These are phyloP conservation scores for Tylopilus subfusipes DNA, from an alignment of 768 basidiomycete species.

Conservation along the genomic window DNA sequence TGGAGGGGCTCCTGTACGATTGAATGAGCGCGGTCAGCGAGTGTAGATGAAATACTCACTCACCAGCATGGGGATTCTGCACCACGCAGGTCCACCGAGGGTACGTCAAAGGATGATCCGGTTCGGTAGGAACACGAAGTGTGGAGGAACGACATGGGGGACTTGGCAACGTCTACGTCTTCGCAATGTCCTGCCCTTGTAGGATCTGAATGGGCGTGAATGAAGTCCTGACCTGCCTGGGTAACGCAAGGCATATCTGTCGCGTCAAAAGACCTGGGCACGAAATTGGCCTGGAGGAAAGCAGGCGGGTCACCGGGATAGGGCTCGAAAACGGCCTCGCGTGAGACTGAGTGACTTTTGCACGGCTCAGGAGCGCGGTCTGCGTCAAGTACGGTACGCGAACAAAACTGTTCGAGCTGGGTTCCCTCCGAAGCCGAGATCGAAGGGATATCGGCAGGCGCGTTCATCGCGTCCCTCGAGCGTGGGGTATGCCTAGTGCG, in stretches of 20 bases:
- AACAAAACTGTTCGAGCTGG: neutral
- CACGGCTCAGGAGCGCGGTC: neutral
- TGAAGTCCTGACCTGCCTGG: neutral
- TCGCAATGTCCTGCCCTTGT: neutral
- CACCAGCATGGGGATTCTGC: neutral
- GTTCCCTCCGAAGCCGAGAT: neutral
- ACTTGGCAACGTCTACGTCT: neutral
- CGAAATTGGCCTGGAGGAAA: neutral
- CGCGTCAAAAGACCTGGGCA: neutral
- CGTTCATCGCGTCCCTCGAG: neutral
- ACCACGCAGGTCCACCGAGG: neutral
- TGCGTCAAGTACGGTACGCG: neutral
- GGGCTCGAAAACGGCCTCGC: neutral
- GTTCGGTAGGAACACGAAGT: neutral
- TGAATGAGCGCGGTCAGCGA: neutral
- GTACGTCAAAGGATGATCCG: neutral
- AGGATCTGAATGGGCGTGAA: neutral
- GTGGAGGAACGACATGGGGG: neutral
- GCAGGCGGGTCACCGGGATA: constrained; percentile 57
- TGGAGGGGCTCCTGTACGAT: constrained; percentile 1
- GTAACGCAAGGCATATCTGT: too few species aligned
- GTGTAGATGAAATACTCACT: neutral
- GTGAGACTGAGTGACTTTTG: neutral
- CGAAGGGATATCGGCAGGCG: neutral
- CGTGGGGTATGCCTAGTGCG: neutral